These are phyloP conservation scores for Oxytropis ochrocephala DNA, from an alignment of 306 rosid species.

Conservation along the genomic window DNA sequence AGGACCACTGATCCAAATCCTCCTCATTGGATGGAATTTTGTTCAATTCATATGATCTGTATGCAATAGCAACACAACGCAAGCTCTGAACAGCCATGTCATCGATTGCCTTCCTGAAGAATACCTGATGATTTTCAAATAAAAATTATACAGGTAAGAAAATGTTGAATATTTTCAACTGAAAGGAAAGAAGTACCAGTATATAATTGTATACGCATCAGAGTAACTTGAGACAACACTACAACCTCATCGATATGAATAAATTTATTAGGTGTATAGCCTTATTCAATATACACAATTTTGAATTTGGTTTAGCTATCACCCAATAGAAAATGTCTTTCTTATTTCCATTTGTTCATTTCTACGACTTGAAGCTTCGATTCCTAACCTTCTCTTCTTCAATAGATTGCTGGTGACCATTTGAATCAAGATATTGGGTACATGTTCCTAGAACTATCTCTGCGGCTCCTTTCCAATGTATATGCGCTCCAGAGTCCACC, in stretches of 20 bases:
- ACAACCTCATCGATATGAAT: slow-evolving; percentile 2
- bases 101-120: slow-evolving; percentile 58
- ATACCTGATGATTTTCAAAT: slow-evolving; percentile 38
- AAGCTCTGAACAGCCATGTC: slow-evolving; percentile 86
- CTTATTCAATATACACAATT: not conserved
- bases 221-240: slow-evolving; percentile 14
- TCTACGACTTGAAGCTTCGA: slow-evolving; percentile 11
- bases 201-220: not conserved
- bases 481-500: slow-evolving; percentile 60
- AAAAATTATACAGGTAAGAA: not conserved
- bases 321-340: slow-evolving; percentile 1
- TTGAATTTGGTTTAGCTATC: slow-evolving; percentile 5
- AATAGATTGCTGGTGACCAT: slow-evolving; percentile 51
- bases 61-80: slow-evolving; percentile 95
- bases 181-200: not conserved
- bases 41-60: slow-evolving; percentile 56
- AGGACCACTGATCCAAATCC: slow-evolving; percentile 59
- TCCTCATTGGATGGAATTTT: slow-evolving; percentile 67
- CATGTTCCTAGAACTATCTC: slow-evolving; percentile 81
- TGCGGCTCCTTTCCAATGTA: slow-evolving; percentile 99
- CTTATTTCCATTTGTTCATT: not conserved
- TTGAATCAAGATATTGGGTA: slow-evolving; percentile 60
- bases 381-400: slow-evolving; percentile 62
- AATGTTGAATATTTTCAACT: not conserved
- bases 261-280: slow-evolving; percentile 2